A percentile compares a stretch with the other conserved stretches of the same genome.
These are phyloP conservation scores for Pseudogymnoascus sp. DNA, from an alignment of 2,329 filamentous ascomycete genomes.

Conservation along the genomic window DNA sequence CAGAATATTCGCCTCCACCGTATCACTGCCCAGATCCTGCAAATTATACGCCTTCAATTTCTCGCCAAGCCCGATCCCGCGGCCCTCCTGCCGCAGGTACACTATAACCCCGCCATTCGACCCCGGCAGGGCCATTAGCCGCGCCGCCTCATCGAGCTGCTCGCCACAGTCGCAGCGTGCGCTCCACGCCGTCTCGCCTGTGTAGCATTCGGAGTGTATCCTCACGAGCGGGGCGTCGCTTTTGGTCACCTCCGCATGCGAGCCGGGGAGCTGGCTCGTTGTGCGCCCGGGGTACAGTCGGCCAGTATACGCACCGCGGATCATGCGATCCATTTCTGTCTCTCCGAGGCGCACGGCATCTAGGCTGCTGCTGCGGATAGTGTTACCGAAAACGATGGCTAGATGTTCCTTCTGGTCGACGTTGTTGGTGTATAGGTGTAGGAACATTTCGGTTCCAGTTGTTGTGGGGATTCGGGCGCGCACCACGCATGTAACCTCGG, in stretches of 20 bases:
- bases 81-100: conserved; percentile 90
- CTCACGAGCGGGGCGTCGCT: conserved; percentile 64
- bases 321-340: conserved; percentile 86
- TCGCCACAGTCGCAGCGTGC: conserved; percentile 96
- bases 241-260: neutral
- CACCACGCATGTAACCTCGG: conserved; percentile 85
- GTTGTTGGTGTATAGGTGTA: conserved; percentile 90
- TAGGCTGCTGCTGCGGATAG: conserved; percentile 66
- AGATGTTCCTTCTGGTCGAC: conserved; percentile 93
- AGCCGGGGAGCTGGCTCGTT: conserved; percentile 31
- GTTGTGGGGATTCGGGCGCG: conserved; percentile 92
- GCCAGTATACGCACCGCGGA: conserved; percentile 85
- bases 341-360: conserved; percentile 67
- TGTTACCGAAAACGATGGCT: conserved; percentile 88
- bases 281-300: conserved; percentile 78
- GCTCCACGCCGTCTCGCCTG: conserved; percentile 96
- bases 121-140: conserved; percentile 74
- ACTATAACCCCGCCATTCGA: conserved; percentile 78
- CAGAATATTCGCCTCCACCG: conserved; percentile 88
- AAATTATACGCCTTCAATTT: conserved; percentile 98
- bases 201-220: conserved; percentile 98
- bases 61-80: conserved; percentile 87
- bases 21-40: conserved; percentile 94
- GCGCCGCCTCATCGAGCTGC: conserved; percentile 90
- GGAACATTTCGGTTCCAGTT: conserved; percentile 87